phyloP scores from a whole-genome alignment of 2,329 filamentous ascomycete genomes.

The Colletotrichum spaethianum region DNA sequence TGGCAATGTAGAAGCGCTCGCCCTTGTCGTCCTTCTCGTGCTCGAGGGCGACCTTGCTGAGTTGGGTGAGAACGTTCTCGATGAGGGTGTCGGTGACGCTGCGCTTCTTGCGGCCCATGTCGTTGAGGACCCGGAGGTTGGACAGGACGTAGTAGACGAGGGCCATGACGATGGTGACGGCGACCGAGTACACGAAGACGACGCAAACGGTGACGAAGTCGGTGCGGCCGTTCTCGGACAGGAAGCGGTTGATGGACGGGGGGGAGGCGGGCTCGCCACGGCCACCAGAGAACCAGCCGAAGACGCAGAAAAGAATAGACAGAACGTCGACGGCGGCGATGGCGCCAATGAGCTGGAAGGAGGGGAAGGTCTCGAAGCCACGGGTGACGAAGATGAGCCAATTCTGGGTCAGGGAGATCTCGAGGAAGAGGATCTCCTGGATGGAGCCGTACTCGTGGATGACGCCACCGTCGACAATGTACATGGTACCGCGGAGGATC shows the following conservation, averaged over 20 bases:
- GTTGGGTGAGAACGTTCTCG: conserved; percentile 63
- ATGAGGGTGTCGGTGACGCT: conserved; percentile 48
- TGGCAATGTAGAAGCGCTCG: conserved; percentile 41
- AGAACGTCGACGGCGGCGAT: conserved; percentile 81
- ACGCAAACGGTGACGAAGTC: conserved; percentile 74
- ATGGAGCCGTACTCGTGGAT: conserved; percentile 82
- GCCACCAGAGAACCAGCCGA: conserved; percentile 78
- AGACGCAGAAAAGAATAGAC: conserved; percentile 81
- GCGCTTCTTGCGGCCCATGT: conserved; percentile 75
- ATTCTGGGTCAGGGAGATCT: conserved; percentile 82
- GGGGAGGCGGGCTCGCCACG: conserved; percentile 54
- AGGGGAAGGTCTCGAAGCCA: conserved; percentile 80
- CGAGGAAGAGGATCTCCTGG: conserved; percentile 81
- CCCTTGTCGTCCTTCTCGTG: conserved; percentile 66
- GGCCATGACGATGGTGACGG: conserved; percentile 75
- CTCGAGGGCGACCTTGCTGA: conserved; percentile 75
- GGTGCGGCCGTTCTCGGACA: conserved; percentile 57
- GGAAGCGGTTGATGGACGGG: conserved; percentile 49
- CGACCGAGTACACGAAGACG: conserved; percentile 77
- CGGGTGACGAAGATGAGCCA: conserved; percentile 86
- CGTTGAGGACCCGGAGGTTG: conserved; percentile 69
- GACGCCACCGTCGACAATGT: conserved; percentile 78
- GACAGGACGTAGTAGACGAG: conserved; percentile 76
- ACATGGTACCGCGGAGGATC: conserved; percentile 80
- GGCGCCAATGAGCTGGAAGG: conserved; percentile 80